Percentiles rank a stretch among this genome's conserved stretches.
phyloP scores from a whole-genome alignment of 441 rosid species.

The Geranium incanum region DNA sequence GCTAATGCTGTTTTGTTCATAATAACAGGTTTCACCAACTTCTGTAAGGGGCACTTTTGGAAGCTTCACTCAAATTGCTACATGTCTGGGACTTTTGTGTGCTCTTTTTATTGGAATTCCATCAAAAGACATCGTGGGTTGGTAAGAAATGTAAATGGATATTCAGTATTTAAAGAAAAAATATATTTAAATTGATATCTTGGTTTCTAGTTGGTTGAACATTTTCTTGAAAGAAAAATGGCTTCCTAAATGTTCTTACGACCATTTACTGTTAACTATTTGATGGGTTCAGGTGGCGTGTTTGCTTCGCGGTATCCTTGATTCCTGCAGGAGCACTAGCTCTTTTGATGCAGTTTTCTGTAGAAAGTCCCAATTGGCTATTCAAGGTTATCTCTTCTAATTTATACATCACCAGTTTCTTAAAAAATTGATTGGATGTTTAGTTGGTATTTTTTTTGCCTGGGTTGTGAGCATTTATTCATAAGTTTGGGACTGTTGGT shows the following conservation, averaged over 20 bases:
- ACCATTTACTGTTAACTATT: not conserved
- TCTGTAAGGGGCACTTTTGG: conserved; percentile 93
- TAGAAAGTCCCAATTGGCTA: conserved; percentile 96
- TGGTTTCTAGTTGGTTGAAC: conserved; percentile 6
- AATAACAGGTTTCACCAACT: conserved; percentile 73
- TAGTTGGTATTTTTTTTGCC: conserved; percentile 1
- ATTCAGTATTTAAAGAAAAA: conserved; percentile 13
- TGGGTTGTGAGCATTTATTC: conserved; percentile 9
- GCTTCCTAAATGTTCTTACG: not conserved
- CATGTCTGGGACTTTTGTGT: conserved; percentile 77
- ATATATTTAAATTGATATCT: not conserved
- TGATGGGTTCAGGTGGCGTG: conserved; percentile 71
- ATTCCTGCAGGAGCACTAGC: conserved; percentile 81
- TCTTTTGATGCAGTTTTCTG: conserved; percentile 62
- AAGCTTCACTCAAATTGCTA: conserved; percentile 86
- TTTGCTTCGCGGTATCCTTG: conserved; percentile 73
- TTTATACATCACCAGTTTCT: conserved; percentile 7
- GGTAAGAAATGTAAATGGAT: conserved; percentile 46
- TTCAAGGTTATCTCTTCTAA: conserved; percentile 53
- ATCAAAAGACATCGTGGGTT: conserved; percentile 58
- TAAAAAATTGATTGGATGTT: not conserved
- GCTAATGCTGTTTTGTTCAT: conserved; percentile 12
- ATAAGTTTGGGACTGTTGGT: not conserved
- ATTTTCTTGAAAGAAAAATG: not conserved
- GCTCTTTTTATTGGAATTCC: conserved; percentile 77